Base-by-base conservation (phyloP, 1,284 basidiomycete genomes). In the Mrakiaceae sp. region DNA sequence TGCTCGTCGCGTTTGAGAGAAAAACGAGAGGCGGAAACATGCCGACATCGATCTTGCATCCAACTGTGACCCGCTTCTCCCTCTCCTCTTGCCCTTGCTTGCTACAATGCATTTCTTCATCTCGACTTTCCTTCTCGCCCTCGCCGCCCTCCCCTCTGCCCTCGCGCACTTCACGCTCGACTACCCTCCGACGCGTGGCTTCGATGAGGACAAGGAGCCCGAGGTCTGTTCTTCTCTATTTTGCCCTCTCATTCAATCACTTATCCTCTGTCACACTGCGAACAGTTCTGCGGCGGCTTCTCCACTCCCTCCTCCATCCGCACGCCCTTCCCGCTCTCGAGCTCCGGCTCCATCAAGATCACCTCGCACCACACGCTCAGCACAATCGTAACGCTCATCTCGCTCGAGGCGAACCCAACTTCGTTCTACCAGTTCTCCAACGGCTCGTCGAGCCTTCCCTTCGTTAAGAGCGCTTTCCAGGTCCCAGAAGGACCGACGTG, bases 121-220 rank as follows among this genome's bases (percentile, higher is more conserved):
- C 14, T 42, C 64, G 9, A 9, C n/a, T 64, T 59, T 64, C 44
- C 54, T 70, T n/a, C 47, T 72, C 60, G 67, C 76, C 11, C 68
- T 74, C 40, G 68, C 72, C 8, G 69, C 80, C 49, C 67, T 74
- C n/a, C 71, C 77, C 27, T 72, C 77, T 16, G 83, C 78, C 52
- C 78, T 79, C 56, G 86, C 84, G 6, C 87, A 88, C 74, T 88
- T 87, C 77, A 82, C 84, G 66, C 77, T 88, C 51, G 80, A 82
- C 71, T 88, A 80, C 73, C 87, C 87, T 10, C 68, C 77, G 3
- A 81, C 84, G 5, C 79, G 86, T 59, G 86, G 86, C 6, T 86
- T 87, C 70, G 77, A 77, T 65, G 81, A 83, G 67, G 78, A 82
- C 64, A 71, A 80, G 16, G 86, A 88, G 73, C 75, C 79, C n/a